Conservation (phyloP, 2,329 filamentous ascomycete species). For the Venturia asperata region DNA sequence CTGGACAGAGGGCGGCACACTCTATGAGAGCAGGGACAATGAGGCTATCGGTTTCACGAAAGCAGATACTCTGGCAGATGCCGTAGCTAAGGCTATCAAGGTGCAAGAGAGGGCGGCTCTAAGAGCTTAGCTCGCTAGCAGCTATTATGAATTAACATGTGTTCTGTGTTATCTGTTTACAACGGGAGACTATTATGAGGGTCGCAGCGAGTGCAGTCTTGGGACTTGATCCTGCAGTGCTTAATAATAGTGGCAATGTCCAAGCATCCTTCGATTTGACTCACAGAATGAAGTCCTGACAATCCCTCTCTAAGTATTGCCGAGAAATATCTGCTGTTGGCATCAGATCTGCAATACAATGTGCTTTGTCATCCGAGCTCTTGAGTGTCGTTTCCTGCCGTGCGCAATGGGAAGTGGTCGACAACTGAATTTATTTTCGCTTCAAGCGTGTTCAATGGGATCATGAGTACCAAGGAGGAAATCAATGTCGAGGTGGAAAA, state of each 20-base stretch:
- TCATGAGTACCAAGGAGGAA: no score
- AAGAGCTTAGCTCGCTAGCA: not conserved
- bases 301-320: not conserved
- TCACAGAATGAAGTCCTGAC: not conserved
- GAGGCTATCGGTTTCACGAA: conserved; percentile 25
- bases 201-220: not conserved
- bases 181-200: not conserved
- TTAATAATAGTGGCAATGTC: not conserved
- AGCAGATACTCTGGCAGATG: conserved; percentile 12
- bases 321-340: not conserved
- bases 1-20: conserved; percentile 64
- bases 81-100: conserved; percentile 16
- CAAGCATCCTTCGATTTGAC: not conserved
- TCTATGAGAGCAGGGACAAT: conserved; percentile 64
- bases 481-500: no score
- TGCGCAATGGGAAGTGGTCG: no score
- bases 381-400: no score
- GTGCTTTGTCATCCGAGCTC: no score
- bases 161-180: not conserved
- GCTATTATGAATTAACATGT: not conserved
- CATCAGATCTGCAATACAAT: no score
- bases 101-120: not conserved
- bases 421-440: no score
- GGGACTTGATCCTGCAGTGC: not conserved
- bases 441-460: no score